These are phyloP conservation scores for Boechera stricta DNA, from an alignment of 345 rosid genomes.

Conservation along the genomic window DNA sequence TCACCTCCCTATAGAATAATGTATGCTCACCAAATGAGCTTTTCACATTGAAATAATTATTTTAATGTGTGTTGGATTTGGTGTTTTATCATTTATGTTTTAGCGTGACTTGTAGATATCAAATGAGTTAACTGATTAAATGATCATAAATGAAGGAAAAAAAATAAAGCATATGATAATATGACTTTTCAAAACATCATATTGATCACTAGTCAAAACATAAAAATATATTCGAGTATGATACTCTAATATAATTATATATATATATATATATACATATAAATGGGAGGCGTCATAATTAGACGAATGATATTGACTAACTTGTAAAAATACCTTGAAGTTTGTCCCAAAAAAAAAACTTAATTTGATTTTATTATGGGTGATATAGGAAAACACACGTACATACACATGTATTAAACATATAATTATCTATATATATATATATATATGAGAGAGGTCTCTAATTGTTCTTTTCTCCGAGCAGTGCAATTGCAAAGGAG, in stretches of 20 bases:
- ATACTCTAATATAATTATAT: no score
- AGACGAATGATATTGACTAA: neutral
- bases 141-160: neutral
- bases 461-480: neutral
- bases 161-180: neutral
- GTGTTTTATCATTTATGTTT: neutral
- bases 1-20: neutral
- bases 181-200: neutral
- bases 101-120: neutral
- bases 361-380: neutral
- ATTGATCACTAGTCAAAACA: neutral
- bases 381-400: neutral
- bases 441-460: neutral
- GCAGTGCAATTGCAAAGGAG: neutral
- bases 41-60: neutral
- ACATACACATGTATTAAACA: neutral
- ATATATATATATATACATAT: no score
- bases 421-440: no score
- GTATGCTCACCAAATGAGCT: neutral
- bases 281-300: neutral
- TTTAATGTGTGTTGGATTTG: no score
- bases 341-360: neutral
- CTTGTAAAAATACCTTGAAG: neutral
- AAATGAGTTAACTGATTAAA: neutral
- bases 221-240: no score